Percentiles rank a stretch among this genome's conserved stretches.
phyloP scores from a whole-genome alignment of 1,284 basidiomycete species.

The Malassezia brasiliensis region DNA sequence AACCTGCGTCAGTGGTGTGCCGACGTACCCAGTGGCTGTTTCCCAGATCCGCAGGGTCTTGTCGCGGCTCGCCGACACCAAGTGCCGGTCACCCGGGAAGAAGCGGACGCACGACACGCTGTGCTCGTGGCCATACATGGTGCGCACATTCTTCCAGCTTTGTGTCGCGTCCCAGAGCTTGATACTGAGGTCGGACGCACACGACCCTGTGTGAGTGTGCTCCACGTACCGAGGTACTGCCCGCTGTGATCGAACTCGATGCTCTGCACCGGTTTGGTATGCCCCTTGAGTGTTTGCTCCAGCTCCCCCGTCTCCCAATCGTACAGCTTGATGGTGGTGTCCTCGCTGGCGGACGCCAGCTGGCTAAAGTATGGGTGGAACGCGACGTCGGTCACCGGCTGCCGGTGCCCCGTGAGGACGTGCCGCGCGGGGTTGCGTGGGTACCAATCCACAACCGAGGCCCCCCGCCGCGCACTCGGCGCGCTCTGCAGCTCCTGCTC shows the following conservation, averaged over 20 bases:
- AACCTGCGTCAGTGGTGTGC: constrained; percentile 10
- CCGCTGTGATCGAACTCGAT: constrained; percentile 80
- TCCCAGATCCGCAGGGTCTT: constrained; percentile 77
- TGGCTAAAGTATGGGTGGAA: constrained; percentile 80
- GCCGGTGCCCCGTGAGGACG: constrained; percentile 68
- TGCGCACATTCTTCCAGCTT: constrained; percentile 78
- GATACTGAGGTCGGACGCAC: constrained; percentile 77
- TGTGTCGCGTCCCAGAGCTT: constrained; percentile 83
- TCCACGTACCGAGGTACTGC: constrained; percentile 60
- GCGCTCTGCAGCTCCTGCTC: constrained; percentile 61
- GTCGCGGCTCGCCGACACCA: constrained; percentile 77
- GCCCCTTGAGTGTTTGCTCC: constrained; percentile 79
- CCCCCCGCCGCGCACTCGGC: constrained; percentile 57
- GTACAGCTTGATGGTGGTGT: constrained; percentile 81
- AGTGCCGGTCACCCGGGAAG: constrained; percentile 68
- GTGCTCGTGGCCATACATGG: constrained; percentile 80
- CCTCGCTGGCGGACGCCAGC: constrained; percentile 74
- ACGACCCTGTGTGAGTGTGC: constrained; percentile 57
- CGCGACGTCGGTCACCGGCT: constrained; percentile 64
- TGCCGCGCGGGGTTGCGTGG: constrained; percentile 70
- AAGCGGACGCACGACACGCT: constrained; percentile 75
- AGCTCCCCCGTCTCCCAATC: constrained; percentile 92
- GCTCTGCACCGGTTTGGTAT: constrained; percentile 77
- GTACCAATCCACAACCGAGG: constrained; percentile 67
- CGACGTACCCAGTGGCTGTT: constrained; percentile 64